These are phyloP conservation scores for Corynespora cassiicola DNA, from an alignment of 2,329 filamentous ascomycete species.

Conservation along the genomic window DNA sequence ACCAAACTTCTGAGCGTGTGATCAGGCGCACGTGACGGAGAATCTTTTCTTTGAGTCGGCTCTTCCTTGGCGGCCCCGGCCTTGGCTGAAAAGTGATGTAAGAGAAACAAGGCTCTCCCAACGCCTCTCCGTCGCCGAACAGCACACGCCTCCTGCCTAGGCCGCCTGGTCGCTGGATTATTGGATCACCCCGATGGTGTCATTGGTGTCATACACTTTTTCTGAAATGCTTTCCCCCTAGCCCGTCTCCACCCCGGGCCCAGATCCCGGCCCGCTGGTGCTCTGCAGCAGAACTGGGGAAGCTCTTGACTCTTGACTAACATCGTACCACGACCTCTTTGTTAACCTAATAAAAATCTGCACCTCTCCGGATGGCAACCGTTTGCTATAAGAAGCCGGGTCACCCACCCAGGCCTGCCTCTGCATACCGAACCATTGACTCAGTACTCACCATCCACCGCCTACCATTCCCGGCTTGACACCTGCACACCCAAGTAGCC, in stretches of 20 bases:
- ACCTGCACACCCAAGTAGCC: not conserved
- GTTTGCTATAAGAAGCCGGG: slow-evolving; percentile 34
- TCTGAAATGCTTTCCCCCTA: slow-evolving; percentile 25
- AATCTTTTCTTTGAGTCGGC: slow-evolving; percentile 21
- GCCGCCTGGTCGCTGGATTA: slow-evolving; percentile 5
- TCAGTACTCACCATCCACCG: not conserved
- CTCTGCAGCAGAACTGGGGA: slow-evolving; percentile 30
- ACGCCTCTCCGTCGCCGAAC: slow-evolving; percentile 25
- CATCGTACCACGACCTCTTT: slow-evolving; percentile 36
- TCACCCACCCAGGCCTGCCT: no score
- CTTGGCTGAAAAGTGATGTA: slow-evolving; percentile 30
- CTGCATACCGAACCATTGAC: no score
- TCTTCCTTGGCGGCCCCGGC: slow-evolving; percentile 14
- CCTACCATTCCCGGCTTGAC: not conserved
- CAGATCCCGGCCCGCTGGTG: slow-evolving; percentile 32
- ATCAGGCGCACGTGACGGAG: slow-evolving; percentile 23
- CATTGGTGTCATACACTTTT: slow-evolving; percentile 32
- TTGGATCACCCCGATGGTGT: slow-evolving; percentile 25
- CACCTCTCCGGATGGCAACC: slow-evolving; percentile 12
- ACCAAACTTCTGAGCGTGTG: slow-evolving; percentile 26
- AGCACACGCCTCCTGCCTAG: slow-evolving; percentile 23
- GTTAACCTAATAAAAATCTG: slow-evolving; percentile 33
- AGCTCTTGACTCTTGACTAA: slow-evolving; percentile 39
- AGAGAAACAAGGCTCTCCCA: slow-evolving; percentile 25
- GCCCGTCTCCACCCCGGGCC: slow-evolving; percentile 29